phyloP scores from a whole-genome alignment of 257 asterid genomes.

The Solanum rostratum region DNA sequence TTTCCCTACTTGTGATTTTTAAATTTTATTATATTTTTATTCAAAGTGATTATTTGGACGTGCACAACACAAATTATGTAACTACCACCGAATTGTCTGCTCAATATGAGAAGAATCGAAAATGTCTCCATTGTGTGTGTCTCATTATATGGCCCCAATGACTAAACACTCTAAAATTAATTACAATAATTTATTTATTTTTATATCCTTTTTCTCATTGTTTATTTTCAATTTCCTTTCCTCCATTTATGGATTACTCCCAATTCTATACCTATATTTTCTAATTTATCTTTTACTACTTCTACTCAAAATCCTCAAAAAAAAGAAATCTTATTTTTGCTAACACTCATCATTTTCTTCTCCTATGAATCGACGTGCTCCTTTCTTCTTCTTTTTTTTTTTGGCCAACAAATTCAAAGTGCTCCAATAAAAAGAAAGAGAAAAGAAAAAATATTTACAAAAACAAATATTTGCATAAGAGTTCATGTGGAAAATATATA shows the following conservation, averaged over 20 bases:
- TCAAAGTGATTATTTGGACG: background rate
- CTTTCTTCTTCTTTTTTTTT: background rate
- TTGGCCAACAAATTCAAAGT: background rate
- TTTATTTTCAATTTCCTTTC: background rate
- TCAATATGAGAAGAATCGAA: slow-evolving; percentile 2
- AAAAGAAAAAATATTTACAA: too few species aligned
- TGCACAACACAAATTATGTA: background rate
- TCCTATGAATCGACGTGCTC: background rate
- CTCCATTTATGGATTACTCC: background rate
- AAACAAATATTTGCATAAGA: background rate
- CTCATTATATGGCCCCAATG: background rate
- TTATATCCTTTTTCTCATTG: background rate
- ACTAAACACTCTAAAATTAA: background rate
- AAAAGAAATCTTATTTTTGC: background rate
- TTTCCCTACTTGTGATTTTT: background rate
- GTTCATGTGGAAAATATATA: too few species aligned
- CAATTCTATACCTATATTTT: background rate
- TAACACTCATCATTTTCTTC: background rate
- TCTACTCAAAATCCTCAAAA: background rate
- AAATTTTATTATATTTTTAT: background rate
- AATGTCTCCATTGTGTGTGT: background rate
- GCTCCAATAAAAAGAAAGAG: background rate
- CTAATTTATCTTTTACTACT: background rate
- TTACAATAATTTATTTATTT: background rate
- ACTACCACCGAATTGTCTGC: background rate